Evolutionary conservation across 768 basidiomycete genomes (phyloP).

Genomic region (Termitomyces heimii): DNA sequence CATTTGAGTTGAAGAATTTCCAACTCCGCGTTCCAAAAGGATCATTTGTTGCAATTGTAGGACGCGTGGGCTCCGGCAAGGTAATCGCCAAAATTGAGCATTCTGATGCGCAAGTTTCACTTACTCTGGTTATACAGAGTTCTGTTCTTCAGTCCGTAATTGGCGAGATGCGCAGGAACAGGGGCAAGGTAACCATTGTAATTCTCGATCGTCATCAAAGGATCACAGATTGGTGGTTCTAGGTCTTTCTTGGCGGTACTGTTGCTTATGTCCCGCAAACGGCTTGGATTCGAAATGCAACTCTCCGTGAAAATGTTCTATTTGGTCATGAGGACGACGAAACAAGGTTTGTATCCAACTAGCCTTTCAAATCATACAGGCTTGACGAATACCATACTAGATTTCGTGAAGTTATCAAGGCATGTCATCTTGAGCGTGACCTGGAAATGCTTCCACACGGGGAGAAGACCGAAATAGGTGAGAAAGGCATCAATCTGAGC

Average conservation of each 20-base stretch:
- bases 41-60: slow-evolving; percentile 67
- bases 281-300: slow-evolving; percentile 65
- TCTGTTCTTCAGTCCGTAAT: slow-evolving; percentile 51
- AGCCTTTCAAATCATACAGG: not conserved
- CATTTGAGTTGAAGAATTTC: slow-evolving; percentile 45
- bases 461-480: slow-evolving; percentile 67
- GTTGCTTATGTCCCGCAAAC: slow-evolving; percentile 56
- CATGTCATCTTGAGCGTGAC: slow-evolving; percentile 69
- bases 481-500: slow-evolving; percentile 69
- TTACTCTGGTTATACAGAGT: slow-evolving; percentile 34
- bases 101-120: not conserved
- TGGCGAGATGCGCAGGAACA: slow-evolving; percentile 61
- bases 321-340: slow-evolving; percentile 68
- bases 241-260: slow-evolving; percentile 48
- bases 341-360: slow-evolving; percentile 29
- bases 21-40: slow-evolving; percentile 44
- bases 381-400: slow-evolving; percentile 19
- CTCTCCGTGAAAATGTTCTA: slow-evolving; percentile 65
- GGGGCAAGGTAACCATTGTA: slow-evolving; percentile 40
- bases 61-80: slow-evolving; percentile 71
- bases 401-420: slow-evolving; percentile 50
- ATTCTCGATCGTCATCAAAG: not conserved
- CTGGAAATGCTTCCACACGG: slow-evolving; percentile 66
- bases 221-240: not conserved
- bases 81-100: slow-evolving; percentile 20